Base-by-base conservation (phyloP, 2,329 filamentous ascomycete genomes). In the Scedosporium dehoogii region DNA sequence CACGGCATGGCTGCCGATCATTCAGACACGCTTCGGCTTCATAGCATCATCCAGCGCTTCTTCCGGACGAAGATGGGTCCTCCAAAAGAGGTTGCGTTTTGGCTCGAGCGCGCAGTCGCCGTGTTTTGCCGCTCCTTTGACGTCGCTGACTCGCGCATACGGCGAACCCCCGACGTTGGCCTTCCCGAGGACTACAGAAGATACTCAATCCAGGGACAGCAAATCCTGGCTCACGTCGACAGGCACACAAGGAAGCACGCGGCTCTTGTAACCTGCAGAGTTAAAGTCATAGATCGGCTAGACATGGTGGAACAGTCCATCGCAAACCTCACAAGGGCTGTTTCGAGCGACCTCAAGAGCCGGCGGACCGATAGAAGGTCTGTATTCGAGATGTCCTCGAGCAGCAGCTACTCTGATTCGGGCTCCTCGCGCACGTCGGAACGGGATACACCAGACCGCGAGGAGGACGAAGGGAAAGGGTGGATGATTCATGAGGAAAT, bases 41-140 rank as follows among this genome's bases (percentile, higher is more conserved):
- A 83, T 65, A 76, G 75, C 38, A 79, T 83, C 4, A 78, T 83
- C 1, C 81, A 83, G 64, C 76, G 75, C 2, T 83, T 82, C 65
- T 81, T 83, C 63, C 71, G 79, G 25, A 79, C 81, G 58, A 73
- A 74, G 0, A 70, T 83, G 2, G 71, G 72, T 21, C 73, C 77
- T 14, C 73, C 76, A 18, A 74, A 73, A 33, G 70, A 77, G 59
- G 70, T 78, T 0, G 67, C 71, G 0, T 76, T 78, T 63, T 85
- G 81, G 81, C 72, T 84, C 10, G 75, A 79, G 57, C 73, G 78
- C 21, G 76, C 81, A 2, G 72, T 77, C 1, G 69, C 70, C 10
- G 72, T 84, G 1, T 84, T 81, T 67, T 81, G 77, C 63, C 71
- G 69, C 18, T 80, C 79, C 0, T 83, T 79, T 59, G 75, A 79